Evolutionary conservation across 192 early-diverging fungal genomes (phyloP), one percentile per base, ranked within the genome.

Genomic region (Entrophospora sp.): DNA sequence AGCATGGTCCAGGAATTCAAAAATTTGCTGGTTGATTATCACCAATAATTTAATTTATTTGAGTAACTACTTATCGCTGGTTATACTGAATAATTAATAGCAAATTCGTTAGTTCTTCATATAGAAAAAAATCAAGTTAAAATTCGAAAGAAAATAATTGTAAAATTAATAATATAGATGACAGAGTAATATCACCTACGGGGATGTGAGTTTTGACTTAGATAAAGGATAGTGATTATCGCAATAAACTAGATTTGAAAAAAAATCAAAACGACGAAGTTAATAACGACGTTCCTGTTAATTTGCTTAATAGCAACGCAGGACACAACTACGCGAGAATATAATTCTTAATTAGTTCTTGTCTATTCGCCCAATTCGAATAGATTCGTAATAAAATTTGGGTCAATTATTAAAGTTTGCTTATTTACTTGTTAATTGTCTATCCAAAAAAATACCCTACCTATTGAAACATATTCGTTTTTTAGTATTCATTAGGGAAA

Each of bases 151-250:
- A n/a, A n/a, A n/a, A n/a, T n/a, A n/a, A n/a, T n/a, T n/a, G n/a
- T n/a, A n/a, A 52, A 52, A 52, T 25, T 52, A 25, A 52, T 24
- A 24, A 52, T 52, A 52, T 52, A 52, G 49, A 52, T 52, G 20
- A 52, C 9, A 52, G 27, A 52, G 49, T 27, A 27, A 52, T 3
- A 0, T 22, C 4, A 10, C 3, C 2, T 24, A 52, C 3, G 49
- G 49, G 49, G 49, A 52, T 52, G 49, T 27, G 49, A 52, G 49
- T 24, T 52, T 52, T 52, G 49, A 52, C 49, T 52, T 52, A 52
- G 49, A 14, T 52, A 25, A 14, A 52, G 2, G 49, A 25, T 4
- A 13, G 49, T 52, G 13, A 22, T 52, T 52, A 52, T 52, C 0
- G 49, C 49, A 52, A 52, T 25, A 52, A 52, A 52, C 20, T 6